phyloP scores from a whole-genome alignment of 306 rosid species.

The Dryas octopetala region DNA sequence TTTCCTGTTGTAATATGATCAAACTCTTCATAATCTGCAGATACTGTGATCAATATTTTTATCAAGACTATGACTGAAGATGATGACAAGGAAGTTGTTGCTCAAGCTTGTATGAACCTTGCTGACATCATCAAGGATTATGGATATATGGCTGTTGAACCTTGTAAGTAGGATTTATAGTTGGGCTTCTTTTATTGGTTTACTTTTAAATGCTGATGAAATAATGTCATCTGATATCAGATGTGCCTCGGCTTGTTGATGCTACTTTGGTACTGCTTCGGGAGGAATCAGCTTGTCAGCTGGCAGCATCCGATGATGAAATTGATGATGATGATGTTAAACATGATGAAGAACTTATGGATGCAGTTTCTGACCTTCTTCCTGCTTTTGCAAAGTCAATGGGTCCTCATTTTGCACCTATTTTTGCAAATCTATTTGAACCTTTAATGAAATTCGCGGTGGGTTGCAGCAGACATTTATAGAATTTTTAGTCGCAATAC shows the following conservation, averaged over 20 bases:
- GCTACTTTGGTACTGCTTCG: slow-evolving; percentile 73
- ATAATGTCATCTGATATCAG: slow-evolving; percentile 38
- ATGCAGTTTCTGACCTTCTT: slow-evolving; percentile 93
- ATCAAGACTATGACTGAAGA: slow-evolving; percentile 91
- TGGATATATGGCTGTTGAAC: slow-evolving; percentile 76
- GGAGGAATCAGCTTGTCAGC: slow-evolving; percentile 92
- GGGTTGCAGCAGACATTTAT: slow-evolving; percentile 34
- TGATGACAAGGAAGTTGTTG: slow-evolving; percentile 94
- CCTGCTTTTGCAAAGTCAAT: slow-evolving; percentile 94
- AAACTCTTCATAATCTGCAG: slow-evolving; percentile 42
- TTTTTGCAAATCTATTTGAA: slow-evolving; percentile 78
- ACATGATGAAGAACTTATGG: slow-evolving; percentile 95
- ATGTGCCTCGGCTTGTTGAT: slow-evolving; percentile 65
- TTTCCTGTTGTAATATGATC: slow-evolving; percentile 12
- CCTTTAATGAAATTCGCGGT: slow-evolving; percentile 91
- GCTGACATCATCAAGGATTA: slow-evolving; percentile 86
- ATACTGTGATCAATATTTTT: slow-evolving; percentile 70
- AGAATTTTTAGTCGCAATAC: slow-evolving; percentile 2
- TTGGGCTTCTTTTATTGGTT: slow-evolving; percentile 14
- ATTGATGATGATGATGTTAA: slow-evolving; percentile 74
- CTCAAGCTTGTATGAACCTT: slow-evolving; percentile 84
- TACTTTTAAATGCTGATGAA: slow-evolving; percentile 26
- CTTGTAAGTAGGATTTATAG: slow-evolving; percentile 59
- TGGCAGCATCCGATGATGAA: slow-evolving; percentile 71
- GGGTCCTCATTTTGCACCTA: slow-evolving; percentile 94